These are phyloP conservation scores for Castanea crenata DNA, from an alignment of 306 rosid species.

Conservation along the genomic window DNA sequence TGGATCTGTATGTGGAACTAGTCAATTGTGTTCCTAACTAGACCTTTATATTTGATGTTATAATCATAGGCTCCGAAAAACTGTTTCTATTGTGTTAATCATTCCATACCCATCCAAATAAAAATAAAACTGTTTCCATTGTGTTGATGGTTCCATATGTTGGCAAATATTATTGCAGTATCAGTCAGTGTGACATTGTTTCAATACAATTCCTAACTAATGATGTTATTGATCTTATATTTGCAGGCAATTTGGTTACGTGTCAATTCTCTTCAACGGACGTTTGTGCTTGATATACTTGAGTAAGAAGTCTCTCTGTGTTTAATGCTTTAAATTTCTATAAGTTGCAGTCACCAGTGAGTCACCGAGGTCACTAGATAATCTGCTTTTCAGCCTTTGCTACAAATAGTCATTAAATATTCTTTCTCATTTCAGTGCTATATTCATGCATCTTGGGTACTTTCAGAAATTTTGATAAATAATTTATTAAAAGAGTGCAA, in stretches of 20 bases:
- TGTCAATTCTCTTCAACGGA: conserved; percentile 66
- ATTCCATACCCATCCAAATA: too few species aligned
- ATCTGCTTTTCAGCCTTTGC: neutral
- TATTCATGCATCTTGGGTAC: neutral
- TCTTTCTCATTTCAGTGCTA: neutral
- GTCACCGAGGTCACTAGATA: neutral
- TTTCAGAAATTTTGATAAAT: neutral
- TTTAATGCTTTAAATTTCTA: conserved; percentile 13
- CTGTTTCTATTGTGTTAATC: conserved; percentile 4
- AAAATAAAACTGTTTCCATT: too few species aligned
- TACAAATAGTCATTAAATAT: neutral
- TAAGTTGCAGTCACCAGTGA: neutral
- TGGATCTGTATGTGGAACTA: conserved; percentile 92
- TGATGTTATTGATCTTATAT: conserved; percentile 28
- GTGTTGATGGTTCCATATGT: conserved; percentile 1
- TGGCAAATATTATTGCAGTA: neutral
- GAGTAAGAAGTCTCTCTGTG: conserved; percentile 64
- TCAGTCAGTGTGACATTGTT: conserved; percentile 16
- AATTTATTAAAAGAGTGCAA: too few species aligned
- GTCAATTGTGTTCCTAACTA: conserved; percentile 20
- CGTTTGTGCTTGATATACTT: conserved; percentile 92
- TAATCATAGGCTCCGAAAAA: conserved; percentile 16
- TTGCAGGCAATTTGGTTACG: conserved; percentile 84
- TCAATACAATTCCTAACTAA: conserved; percentile 21
- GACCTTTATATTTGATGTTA: conserved; percentile 16